Conservation (phyloP, 805 yeast species). For the Candida xiaguanensis region DNA sequence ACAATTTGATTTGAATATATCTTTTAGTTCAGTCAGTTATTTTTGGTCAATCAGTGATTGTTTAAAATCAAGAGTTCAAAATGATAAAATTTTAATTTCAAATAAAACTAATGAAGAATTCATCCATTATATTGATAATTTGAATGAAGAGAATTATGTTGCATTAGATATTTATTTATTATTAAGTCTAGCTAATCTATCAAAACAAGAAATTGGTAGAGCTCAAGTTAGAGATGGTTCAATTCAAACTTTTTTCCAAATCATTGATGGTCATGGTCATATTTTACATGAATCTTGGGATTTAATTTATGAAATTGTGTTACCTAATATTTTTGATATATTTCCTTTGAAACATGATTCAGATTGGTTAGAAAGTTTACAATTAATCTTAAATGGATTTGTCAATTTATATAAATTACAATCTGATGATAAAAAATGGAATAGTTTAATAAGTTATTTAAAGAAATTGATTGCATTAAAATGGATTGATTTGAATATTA, state of each 20-base stretch:
- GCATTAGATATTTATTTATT: constrained; percentile 43
- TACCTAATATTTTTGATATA: constrained; percentile 46
- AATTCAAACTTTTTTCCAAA: constrained; percentile 80
- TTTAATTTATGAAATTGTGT: constrained; percentile 59
- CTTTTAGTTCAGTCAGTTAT: constrained; percentile 87
- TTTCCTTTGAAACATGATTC: constrained; percentile 18
- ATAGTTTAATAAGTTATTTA: constrained; percentile 48
- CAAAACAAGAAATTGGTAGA: constrained; percentile 50
- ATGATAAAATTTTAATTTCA: background rate
- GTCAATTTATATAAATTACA: constrained; percentile 48
- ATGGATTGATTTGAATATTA: constrained; percentile 51
- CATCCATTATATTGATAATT: constrained; percentile 6
- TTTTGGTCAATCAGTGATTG: constrained; percentile 91
- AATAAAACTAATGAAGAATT: constrained; percentile 8
- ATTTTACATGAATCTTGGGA: constrained; percentile 58
- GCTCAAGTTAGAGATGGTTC: constrained; percentile 88
- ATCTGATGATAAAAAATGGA: constrained; percentile 46
- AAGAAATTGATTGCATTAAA: constrained; percentile 32
- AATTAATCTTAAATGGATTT: constrained; percentile 62
- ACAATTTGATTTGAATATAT: constrained; percentile 70
- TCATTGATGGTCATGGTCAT: constrained; percentile 67
- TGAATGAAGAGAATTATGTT: constrained; percentile 7
- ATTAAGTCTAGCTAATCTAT: constrained; percentile 56
- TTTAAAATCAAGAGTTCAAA: constrained; percentile 23
- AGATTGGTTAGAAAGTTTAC: constrained; percentile 60